These are phyloP conservation scores for Gnomoniopsis sp. DNA, from an alignment of 2,329 filamentous ascomycete species.

Conservation along the genomic window DNA sequence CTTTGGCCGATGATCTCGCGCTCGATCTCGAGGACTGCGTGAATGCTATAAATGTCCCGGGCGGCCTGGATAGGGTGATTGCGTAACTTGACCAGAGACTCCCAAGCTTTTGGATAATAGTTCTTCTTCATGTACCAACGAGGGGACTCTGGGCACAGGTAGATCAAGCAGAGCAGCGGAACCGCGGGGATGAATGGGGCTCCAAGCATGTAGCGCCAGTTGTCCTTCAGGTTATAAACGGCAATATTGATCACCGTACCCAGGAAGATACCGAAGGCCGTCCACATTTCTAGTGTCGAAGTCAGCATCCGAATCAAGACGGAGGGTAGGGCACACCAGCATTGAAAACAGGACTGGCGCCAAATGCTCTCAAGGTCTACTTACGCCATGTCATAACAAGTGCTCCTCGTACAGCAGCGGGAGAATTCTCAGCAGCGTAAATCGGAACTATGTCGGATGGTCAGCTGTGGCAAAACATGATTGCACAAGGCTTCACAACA, in stretches of 20 bases:
- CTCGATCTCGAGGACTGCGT: conserved; percentile 45
- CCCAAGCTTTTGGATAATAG: conserved; percentile 50
- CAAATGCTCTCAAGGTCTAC: background rate
- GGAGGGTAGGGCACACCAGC: background rate
- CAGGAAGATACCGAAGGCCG: conserved; percentile 26
- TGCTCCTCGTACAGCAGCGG: conserved; percentile 3
- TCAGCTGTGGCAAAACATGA: background rate
- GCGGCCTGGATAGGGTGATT: conserved; percentile 59
- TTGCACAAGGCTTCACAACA: background rate
- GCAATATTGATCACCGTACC: conserved; percentile 57
- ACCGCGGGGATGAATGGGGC: conserved; percentile 64
- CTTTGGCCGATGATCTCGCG: conserved; percentile 23
- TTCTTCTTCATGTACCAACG: conserved; percentile 65
- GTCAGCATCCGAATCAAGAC: background rate
- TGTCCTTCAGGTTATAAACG: conserved; percentile 53
- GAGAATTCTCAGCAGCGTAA: conserved; percentile 6
- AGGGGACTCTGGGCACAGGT: conserved; percentile 62
- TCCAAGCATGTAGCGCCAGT: conserved; percentile 63
- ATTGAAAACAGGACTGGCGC: background rate
- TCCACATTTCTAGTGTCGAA: conserved; percentile 28
- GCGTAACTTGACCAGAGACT: conserved; percentile 53
- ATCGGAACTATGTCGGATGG: background rate
- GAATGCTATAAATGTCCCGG: conserved; percentile 58
- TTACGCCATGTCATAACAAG: conserved; percentile 5
- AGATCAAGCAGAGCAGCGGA: conserved; percentile 54